A percentile compares a stretch with the other conserved stretches of the same genome.
Conservation (phyloP, 2,329 filamentous ascomycete genomes). For the Zasmidium angulare region DNA sequence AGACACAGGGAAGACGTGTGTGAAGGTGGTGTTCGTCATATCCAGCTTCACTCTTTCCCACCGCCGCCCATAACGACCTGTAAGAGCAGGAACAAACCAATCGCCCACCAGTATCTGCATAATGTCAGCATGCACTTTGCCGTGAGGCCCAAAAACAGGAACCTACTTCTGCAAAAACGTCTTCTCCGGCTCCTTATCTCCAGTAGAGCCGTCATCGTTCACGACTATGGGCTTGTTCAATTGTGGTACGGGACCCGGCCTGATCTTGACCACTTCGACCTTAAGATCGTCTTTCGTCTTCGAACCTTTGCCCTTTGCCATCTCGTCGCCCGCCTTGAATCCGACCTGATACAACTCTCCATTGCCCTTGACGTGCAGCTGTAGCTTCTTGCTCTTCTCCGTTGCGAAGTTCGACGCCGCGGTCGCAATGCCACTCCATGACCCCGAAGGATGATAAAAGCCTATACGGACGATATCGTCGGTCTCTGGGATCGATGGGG, state of each 20-base stretch:
- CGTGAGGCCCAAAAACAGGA: not conserved
- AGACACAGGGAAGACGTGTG: too few species aligned
- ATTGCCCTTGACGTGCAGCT: constrained; percentile 44
- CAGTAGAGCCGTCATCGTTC: constrained; percentile 56
- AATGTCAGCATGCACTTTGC: constrained; percentile 16
- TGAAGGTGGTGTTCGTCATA: too few species aligned
- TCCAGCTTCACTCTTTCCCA: constrained; percentile 7
- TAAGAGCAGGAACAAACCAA: constrained; percentile 48
- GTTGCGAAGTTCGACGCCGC: constrained; percentile 44
- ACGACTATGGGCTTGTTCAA: constrained; percentile 56
- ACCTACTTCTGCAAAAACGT: constrained; percentile 53
- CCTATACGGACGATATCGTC: constrained; percentile 47
- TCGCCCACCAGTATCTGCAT: constrained; percentile 52
- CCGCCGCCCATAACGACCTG: constrained; percentile 46
- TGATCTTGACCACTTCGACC: constrained; percentile 42
- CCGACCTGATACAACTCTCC: constrained; percentile 48
- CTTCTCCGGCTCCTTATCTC: constrained; percentile 48
- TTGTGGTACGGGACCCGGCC: constrained; percentile 41
- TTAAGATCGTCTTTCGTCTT: constrained; percentile 38
- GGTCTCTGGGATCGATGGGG: constrained; percentile 31
- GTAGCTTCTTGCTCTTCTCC: constrained; percentile 44
- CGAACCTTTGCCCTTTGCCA: constrained; percentile 15
- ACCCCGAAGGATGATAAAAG: constrained; percentile 39
- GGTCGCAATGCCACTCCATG: constrained; percentile 48
- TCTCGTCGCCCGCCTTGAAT: constrained; percentile 38